Base-by-base conservation (phyloP, 2,329 filamentous ascomycete genomes). In the Sporothrix humicola region DNA sequence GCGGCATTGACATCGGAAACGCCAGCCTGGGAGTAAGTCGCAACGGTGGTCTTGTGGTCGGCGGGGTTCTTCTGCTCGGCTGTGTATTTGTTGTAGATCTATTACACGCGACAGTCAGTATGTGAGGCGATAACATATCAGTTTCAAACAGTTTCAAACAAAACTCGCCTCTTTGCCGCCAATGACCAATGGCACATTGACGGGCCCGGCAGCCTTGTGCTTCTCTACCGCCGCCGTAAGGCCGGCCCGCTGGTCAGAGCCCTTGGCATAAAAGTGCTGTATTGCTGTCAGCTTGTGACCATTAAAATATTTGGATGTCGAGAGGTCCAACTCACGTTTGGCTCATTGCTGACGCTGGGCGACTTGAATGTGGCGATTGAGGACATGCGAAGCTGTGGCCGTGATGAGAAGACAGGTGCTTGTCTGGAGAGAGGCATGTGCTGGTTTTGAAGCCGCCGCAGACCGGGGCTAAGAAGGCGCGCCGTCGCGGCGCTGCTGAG, bases 221-320 rank as follows among this genome's bases (percentile, higher is more conserved):
- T 85, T 84, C 78, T 92, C 88, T 37, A 98, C 83, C 20, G 95
- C 93, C 66, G 91, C 89, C 66, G 90, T 88, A 69, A 99, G 88
- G 76, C 90, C 91, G 78, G 91, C 88, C 75, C 95, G 89, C 80
- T 97, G 93, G 31, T 90, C 83, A 1, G 95, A 96, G 74, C 91
- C 93, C 82, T 96, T 96, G 76, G 87, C 87, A 81, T 97, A 99
- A 83, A 95, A 92, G 85, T 97, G 92, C n/a, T n/a, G n/a, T n/a
- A n/a, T n/a, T n/a, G n/a, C n/a, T n/a, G n/a, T n/a, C n/a, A n/a
- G n/a, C n/a, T n/a, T n/a, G n/a, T n/a, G n/a, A n/a, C n/a, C n/a
- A n/a, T n/a, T n/a, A n/a, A n/a, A n/a, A n/a, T n/a, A n/a, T n/a
- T n/a, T n/a, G n/a, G n/a, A n/a, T n/a, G n/a, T n/a, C n/a, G n/a